Percentiles rank a stretch among this genome's conserved stretches.
Conservation (phyloP, 352 stramenopile genomes). For the Globisporangium radiosum region DNA sequence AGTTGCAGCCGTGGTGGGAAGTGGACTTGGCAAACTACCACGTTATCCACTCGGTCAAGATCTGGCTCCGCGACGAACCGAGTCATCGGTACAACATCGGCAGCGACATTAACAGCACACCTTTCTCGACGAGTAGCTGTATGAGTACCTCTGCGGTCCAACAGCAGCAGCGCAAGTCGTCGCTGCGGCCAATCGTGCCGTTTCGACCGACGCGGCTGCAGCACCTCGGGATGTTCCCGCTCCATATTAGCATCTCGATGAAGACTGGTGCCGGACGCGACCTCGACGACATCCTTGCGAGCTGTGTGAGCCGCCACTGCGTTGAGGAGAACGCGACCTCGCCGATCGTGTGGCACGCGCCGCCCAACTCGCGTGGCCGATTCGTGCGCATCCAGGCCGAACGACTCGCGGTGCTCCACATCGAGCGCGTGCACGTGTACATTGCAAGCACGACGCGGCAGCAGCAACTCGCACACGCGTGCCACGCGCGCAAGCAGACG, state of each 20-base stretch:
- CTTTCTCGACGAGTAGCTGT: too few relatives aligned
- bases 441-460: constrained; percentile 20
- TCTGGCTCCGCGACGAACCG: constrained; percentile 31
- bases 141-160: too few relatives aligned
- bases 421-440: constrained; percentile 54
- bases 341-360: constrained; percentile 38
- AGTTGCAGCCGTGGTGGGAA: constrained; percentile 53
- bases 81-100: constrained; percentile 24
- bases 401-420: constrained; percentile 38
- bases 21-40: constrained; percentile 45
- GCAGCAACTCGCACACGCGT: constrained; percentile 15
- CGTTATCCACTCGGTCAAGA: constrained; percentile 40
- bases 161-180: constrained; percentile 1
- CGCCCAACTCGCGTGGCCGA: constrained; percentile 41
- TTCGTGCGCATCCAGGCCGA: constrained; percentile 60
- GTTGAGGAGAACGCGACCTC: constrained; percentile 20
- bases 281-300: constrained; percentile 48
- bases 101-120: not conserved
- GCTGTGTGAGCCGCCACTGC: constrained; percentile 35
- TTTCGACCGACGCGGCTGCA: constrained; percentile 6
- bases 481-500: constrained; percentile 12
- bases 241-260: constrained; percentile 59
- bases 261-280: constrained; percentile 51
- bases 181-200: not conserved
- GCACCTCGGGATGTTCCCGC: constrained; percentile 28